Base-by-base conservation (phyloP, 164 flowering plant species). In the Sedum album region DNA sequence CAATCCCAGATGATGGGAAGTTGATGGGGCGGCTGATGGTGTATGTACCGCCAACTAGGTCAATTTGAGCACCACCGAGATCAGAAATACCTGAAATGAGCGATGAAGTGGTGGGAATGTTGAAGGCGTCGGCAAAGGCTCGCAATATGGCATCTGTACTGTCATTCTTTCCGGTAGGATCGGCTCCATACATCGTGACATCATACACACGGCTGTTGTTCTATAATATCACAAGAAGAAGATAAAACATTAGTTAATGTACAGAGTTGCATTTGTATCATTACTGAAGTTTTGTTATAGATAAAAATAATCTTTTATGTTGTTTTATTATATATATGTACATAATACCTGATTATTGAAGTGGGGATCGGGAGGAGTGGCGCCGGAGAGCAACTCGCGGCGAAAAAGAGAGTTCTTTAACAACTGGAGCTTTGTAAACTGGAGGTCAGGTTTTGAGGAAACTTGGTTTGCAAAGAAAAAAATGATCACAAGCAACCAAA, bases 1-100 rank as follows among this genome's bases (percentile, higher is more conserved):
- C 99, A 0, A 73, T 80, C 14, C 88, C 88, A 57, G 86, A 69
- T 8, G 80, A 44, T 1, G 99, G 97, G 21, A 95, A 69, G 8
- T 74, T 77, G 8, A 95, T 63, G 18, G 99, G 91, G 15, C 81
- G 79, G 79, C 85, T 84, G 57, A 95, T 84, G 68, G 77, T 2
- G 79, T 84, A 95, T 74, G 69, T 75, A 0, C 99, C 99, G 64
- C 99, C 97, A 38, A 83, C 88, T 63, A 95, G 89, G 73, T 79
- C 64, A 68, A 92, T 74, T 57, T 73, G 76, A 18, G 85, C 89
- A 6, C 97, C 97, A 0, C 99, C 99, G 73, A 95, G 88, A 81
- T 95, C 79, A 17, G 57, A 49, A 17, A 95, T 84, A 15, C 93
- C 97, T 2, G 73, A 69, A 73, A 84, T 84, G 81, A 92, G 73